Base-by-base conservation (phyloP, 2,329 filamentous ascomycete genomes). In the Setomelanomma holmii region DNA sequence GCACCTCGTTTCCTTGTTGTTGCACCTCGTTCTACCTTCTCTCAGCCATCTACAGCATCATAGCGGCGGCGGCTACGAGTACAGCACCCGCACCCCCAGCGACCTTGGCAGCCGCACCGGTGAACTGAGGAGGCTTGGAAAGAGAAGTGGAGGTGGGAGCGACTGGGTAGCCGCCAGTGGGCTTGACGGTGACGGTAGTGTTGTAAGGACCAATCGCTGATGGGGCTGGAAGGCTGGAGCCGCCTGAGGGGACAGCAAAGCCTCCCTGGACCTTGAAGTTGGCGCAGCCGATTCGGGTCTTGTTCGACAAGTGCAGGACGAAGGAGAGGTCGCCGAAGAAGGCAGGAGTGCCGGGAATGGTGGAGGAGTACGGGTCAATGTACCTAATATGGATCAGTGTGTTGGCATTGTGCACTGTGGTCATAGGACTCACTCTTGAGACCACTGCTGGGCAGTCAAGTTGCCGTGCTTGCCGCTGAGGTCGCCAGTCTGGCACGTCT, bases 261-360 rank as follows among this genome's bases (percentile, higher is more conserved):
- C 33, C 51, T 77, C 84, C 11, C 83, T 64, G 20, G 34, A 53
- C 51, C 35, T 60, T 70, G 67, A 86, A 85, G 70, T 85, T 85
- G 51, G 80, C 84, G 73, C 84, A 86, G 23, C 80, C 79, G 61
- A 86, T 75, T 56, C 81, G 79, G 6, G 79, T 82, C 58, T 77
- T 78, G 71, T 85, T 82, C 44, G 76, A 69, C 40, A 72, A 74
- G 61, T 86, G 83, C 35, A 86, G 68, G 36, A 86, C 83, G 49
- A 86, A 67, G 40, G 79, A 82, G 38, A 79, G 75, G 63, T 82
- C 79, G 42, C 82, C 82, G 51, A 85, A 77, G 70, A 79, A 86
- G 22, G 81, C 72, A n/a, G 65, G 65, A 33, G 71, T 67, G 10
- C 66, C 69, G 0, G 71, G 64, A 27, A 67, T 61, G 39, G 78